These are phyloP conservation scores for Backusella parvicylindrica DNA, from an alignment of 192 early-diverging fungal genomes.

Conservation along the genomic window DNA sequence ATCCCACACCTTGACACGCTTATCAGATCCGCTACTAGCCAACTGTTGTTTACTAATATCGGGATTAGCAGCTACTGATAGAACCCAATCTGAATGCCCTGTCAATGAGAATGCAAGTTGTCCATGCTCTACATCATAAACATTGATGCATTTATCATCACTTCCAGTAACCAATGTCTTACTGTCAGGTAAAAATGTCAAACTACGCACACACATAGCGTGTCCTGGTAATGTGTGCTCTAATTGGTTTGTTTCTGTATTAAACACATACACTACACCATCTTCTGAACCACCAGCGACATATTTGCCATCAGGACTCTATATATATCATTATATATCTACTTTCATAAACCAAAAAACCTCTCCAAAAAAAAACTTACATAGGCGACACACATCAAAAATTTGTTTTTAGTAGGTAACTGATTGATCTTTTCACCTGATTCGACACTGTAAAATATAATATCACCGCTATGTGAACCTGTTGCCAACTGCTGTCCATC, in stretches of 20 bases:
- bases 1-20: conserved; percentile 84
- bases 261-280: conserved; percentile 39
- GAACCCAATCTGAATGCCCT: conserved; percentile 78
- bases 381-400: conserved; percentile 78
- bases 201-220: conserved; percentile 69
- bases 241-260: conserved; percentile 35
- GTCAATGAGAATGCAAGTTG: conserved; percentile 69
- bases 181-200: conserved; percentile 74
- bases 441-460: conserved; percentile 70
- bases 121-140: conserved; percentile 76
- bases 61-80: conserved; percentile 60
- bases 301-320: conserved; percentile 76
- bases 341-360: not conserved
- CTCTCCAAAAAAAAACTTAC: conserved; percentile 45
- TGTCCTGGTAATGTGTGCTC: conserved; percentile 53
- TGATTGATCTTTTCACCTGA: conserved; percentile 61
- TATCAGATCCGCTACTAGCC: conserved; percentile 69
- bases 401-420: conserved; percentile 69
- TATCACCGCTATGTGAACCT: conserved; percentile 68
- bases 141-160: conserved; percentile 80
- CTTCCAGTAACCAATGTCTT: conserved; percentile 64
- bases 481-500: conserved; percentile 70
- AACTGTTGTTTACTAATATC: conserved; percentile 63
- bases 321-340: not conserved
- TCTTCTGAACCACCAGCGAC: conserved; percentile 75